Evolutionary conservation across 2,329 filamentous ascomycete species (phyloP).

Genomic region (Plenodomus biglobosus): DNA sequence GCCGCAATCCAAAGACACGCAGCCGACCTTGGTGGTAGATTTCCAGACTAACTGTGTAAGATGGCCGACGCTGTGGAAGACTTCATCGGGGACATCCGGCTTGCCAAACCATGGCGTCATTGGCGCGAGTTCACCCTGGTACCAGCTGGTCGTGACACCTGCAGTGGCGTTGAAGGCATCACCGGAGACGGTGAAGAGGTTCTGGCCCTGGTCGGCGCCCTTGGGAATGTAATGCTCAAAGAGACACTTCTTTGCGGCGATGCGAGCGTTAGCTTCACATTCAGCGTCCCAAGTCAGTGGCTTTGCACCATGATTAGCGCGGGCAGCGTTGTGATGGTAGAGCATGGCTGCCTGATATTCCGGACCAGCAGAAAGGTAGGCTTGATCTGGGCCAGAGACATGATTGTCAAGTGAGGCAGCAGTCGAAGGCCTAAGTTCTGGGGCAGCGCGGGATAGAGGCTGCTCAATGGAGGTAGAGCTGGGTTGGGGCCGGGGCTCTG

Average conservation of each 20-base stretch:
- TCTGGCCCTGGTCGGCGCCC: constrained; percentile 75
- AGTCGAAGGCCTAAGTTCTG: constrained; percentile 1
- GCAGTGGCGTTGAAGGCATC: constrained; percentile 60
- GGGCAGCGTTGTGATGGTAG: constrained; percentile 83
- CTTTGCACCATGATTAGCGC: constrained; percentile 73
- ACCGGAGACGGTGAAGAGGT: constrained; percentile 72
- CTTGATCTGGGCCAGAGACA: constrained; percentile 26
- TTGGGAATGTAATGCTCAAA: constrained; percentile 62
- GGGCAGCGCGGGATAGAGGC: constrained; percentile 1
- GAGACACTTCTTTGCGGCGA: constrained; percentile 71
- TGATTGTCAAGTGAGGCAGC: constrained; percentile 12
- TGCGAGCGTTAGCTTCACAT: constrained; percentile 57
- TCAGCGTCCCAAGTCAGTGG: constrained; percentile 69
- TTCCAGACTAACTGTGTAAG: constrained; percentile 46
- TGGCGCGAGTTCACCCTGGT: constrained; percentile 74
- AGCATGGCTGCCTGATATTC: constrained; percentile 47
- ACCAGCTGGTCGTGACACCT: constrained; percentile 82
- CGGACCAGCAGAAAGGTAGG: constrained; percentile 22
- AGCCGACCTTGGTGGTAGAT: constrained; percentile 41
- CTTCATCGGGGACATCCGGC: constrained; percentile 54
- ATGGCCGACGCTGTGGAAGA: constrained; percentile 39
- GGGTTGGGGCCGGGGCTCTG: background rate
- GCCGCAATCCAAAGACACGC: constrained; percentile 38
- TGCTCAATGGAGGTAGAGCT: background rate
- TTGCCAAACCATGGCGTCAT: constrained; percentile 61